Evolutionary conservation across 805 yeast genomes (phyloP).

Genomic region (Millerago galiae): DNA sequence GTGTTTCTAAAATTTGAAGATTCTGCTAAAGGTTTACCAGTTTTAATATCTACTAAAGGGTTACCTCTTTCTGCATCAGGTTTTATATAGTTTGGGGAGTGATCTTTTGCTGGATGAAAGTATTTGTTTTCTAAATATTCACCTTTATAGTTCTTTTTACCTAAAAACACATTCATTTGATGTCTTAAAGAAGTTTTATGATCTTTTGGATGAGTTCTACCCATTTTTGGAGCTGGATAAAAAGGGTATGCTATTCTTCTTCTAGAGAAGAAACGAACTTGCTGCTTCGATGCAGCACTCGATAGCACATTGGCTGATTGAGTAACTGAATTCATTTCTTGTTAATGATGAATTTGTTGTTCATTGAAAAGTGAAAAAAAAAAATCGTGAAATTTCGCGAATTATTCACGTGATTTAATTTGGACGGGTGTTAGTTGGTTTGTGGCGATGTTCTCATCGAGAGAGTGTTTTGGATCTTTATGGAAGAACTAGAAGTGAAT

Average conservation of each 20-base stretch:
- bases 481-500: no score
- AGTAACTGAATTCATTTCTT: neutral
- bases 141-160: conserved; percentile 79
- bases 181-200: conserved; percentile 51
- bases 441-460: neutral
- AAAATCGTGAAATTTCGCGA: conserved; percentile 1
- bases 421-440: neutral
- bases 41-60: conserved; percentile 28
- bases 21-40: conserved; percentile 25
- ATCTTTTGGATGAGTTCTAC: conserved; percentile 33
- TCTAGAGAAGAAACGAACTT: conserved; percentile 41
- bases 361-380: neutral
- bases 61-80: conserved; percentile 43
- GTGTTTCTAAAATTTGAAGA: conserved; percentile 6
- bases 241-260: conserved; percentile 49
- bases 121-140: conserved; percentile 74
- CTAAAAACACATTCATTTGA: conserved; percentile 68
- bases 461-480: no score
- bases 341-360: neutral
- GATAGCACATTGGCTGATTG: conserved; percentile 8
- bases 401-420: neutral
- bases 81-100: conserved; percentile 65
- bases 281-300: conserved; percentile 20
- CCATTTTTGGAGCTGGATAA: conserved; percentile 38
- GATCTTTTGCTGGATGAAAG: conserved; percentile 58